Conservation (phyloP, 1,139 yeast genomes). For the Magnusiomyces sp. region DNA sequence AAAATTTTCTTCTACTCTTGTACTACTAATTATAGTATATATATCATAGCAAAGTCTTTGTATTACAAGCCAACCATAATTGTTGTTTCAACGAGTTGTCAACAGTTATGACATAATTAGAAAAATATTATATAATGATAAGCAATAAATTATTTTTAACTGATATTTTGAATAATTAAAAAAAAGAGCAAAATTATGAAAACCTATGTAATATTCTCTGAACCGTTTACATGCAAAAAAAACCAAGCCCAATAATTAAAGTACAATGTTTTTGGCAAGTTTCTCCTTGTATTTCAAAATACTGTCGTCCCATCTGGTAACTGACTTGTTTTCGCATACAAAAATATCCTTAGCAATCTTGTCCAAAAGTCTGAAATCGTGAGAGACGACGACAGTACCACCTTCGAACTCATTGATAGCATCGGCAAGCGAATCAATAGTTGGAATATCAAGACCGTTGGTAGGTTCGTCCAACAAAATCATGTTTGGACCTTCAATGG, state of each 20-base stretch:
- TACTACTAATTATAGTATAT: too few relatives aligned
- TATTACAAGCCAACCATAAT: too few relatives aligned
- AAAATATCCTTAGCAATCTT: conserved; percentile 95
- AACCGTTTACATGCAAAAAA: neutral
- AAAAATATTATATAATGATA: neutral
- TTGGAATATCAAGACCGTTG: conserved; percentile 96
- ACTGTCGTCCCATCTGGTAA: conserved; percentile 91
- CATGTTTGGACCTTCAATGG: conserved; percentile 92
- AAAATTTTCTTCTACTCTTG: too few relatives aligned
- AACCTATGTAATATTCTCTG: neutral
- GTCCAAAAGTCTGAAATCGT: conserved; percentile 96
- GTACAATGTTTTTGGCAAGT: conserved; percentile 68
- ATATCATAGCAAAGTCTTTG: too few relatives aligned
- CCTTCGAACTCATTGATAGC: conserved; percentile 93
- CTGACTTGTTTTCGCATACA: conserved; percentile 90
- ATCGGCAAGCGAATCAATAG: conserved; percentile 94
- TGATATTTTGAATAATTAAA: neutral
- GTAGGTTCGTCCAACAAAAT: conserved; percentile 97
- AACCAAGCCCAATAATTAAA: conserved; percentile 20
- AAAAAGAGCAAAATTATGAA: neutral
- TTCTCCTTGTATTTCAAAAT: conserved; percentile 89
- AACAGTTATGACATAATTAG: too few relatives aligned
- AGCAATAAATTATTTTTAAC: neutral
- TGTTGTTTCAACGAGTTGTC: too few relatives aligned
- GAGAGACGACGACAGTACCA: conserved; percentile 97